Conservation (phyloP, 306 rosid genomes). For the Lotus japonicus region DNA sequence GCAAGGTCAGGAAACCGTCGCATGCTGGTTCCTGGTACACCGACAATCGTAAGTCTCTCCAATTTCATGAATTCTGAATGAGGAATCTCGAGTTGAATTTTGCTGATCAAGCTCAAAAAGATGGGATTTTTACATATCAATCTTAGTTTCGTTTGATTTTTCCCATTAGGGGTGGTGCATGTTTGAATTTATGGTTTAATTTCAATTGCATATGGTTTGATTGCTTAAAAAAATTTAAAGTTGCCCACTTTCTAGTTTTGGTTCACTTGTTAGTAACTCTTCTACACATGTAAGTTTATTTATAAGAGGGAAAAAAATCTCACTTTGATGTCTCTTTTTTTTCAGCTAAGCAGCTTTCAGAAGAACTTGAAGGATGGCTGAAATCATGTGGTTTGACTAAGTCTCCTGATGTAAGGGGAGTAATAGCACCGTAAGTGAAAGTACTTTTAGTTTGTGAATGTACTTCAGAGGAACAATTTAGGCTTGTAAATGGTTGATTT, state of each 20-base stretch:
- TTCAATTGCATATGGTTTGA: not conserved
- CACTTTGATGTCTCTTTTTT: not conserved
- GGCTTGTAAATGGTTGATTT: not conserved
- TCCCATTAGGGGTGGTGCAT: not conserved
- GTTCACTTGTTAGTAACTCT: not conserved
- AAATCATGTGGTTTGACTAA: slow-evolving; percentile 50
- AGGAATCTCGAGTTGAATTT: not conserved
- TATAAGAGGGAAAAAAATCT: not conserved
- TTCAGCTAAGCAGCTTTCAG: slow-evolving; percentile 55
- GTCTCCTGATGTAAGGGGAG: slow-evolving; percentile 74
- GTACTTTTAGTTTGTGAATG: not conserved
- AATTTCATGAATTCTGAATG: not conserved
- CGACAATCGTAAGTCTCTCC: slow-evolving; percentile 57
- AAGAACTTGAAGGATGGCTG: slow-evolving; percentile 81
- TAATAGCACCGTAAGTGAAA: slow-evolving; percentile 88
- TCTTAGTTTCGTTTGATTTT: not conserved
- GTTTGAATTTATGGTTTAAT: no score
- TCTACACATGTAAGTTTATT: not conserved
- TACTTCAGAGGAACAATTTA: not conserved
- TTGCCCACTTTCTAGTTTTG: not conserved
- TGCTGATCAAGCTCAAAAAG: not conserved
- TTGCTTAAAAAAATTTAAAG: not conserved
- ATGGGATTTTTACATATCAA: not conserved
- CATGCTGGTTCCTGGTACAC: slow-evolving; percentile 96
- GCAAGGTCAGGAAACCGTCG: slow-evolving; percentile 51